Conservation (phyloP, 2,329 filamentous ascomycete species). For the Ampelomyces quisqualis region DNA sequence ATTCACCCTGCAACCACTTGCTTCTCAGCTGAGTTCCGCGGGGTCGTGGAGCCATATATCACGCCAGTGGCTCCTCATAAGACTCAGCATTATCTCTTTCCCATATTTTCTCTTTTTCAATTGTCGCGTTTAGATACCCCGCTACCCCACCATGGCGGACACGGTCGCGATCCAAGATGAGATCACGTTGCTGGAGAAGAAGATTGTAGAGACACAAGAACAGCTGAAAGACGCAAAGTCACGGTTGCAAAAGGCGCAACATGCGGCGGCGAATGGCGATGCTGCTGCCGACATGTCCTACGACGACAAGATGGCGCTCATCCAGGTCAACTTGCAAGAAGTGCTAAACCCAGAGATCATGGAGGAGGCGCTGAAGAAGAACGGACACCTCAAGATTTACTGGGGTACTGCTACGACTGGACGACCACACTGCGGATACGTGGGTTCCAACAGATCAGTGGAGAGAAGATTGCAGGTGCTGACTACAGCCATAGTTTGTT, state of each 20-base stretch:
- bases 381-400: slow-evolving; percentile 73
- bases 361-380: slow-evolving; percentile 67
- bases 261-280: slow-evolving; percentile 17
- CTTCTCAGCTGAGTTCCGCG: slow-evolving; percentile 11
- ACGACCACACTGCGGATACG: slow-evolving; percentile 83
- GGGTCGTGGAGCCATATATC: too few relatives aligned
- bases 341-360: slow-evolving; percentile 82
- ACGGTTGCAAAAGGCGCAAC: slow-evolving; percentile 29
- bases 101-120: slow-evolving; percentile 1
- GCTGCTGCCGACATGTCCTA: slow-evolving; percentile 43
- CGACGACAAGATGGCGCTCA: slow-evolving; percentile 70
- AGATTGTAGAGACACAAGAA: slow-evolving; percentile 31
- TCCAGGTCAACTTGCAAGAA: slow-evolving; percentile 78
- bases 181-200: slow-evolving; percentile 37
- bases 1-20: slow-evolving; percentile 6
- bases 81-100: neutral
- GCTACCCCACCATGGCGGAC: slow-evolving; percentile 38
- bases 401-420: slow-evolving; percentile 87
- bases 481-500: slow-evolving; percentile 58
- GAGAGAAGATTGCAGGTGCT: slow-evolving; percentile 3
- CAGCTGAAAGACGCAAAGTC: slow-evolving; percentile 35
- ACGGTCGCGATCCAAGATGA: slow-evolving; percentile 33
- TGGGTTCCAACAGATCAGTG: slow-evolving; percentile 1
- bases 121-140: slow-evolving; percentile 19
- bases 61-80: neutral